phyloP scores from a whole-genome alignment of 352 stramenopile genomes.

The Globisporangium emineosum region DNA sequence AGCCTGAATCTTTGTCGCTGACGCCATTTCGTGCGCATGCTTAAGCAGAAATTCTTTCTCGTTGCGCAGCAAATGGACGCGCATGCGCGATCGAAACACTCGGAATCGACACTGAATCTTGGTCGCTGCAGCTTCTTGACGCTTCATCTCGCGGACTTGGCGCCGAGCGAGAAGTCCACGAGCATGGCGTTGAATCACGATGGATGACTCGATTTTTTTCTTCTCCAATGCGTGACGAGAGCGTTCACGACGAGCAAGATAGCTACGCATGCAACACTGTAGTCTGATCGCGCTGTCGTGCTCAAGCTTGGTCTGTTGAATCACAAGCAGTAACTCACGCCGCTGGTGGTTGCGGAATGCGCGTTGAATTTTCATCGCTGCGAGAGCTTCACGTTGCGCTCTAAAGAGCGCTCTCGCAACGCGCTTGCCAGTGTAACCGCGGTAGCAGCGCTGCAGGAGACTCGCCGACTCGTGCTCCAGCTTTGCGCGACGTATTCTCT shows the following conservation, averaged over 20 bases:
- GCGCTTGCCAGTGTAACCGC: constrained; percentile 73
- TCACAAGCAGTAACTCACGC: constrained; percentile 50
- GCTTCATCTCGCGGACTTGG: constrained; percentile 20
- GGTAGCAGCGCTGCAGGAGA: constrained; percentile 72
- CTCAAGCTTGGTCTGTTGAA: constrained; percentile 65
- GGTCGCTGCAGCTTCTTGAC: constrained; percentile 39
- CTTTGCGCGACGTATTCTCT: constrained; percentile 27
- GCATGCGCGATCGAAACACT: constrained; percentile 32
- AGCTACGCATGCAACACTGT: constrained; percentile 54
- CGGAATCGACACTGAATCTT: constrained; percentile 57
- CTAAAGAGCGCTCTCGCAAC: constrained; percentile 59
- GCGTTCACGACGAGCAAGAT: constrained; percentile 49
- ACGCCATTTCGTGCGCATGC: constrained; percentile 23
- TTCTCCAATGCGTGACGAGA: constrained; percentile 18
- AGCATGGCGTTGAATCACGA: constrained; percentile 47
- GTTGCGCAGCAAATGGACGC: constrained; percentile 32
- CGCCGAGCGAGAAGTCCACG: constrained; percentile 51
- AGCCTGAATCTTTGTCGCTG: constrained; percentile 52
- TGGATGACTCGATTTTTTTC: constrained; percentile 22
- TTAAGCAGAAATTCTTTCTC: constrained; percentile 33
- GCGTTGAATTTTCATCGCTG: constrained; percentile 60
- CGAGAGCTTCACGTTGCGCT: constrained; percentile 55
- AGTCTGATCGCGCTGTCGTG: constrained; percentile 46
- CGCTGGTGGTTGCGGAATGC: constrained; percentile 63
- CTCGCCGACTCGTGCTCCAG: constrained; percentile 44